Percentiles rank a stretch among this genome's conserved stretches.
These are phyloP conservation scores for Fusarium protoensiforme DNA, from an alignment of 2,329 filamentous ascomycete genomes.

Conservation along the genomic window DNA sequence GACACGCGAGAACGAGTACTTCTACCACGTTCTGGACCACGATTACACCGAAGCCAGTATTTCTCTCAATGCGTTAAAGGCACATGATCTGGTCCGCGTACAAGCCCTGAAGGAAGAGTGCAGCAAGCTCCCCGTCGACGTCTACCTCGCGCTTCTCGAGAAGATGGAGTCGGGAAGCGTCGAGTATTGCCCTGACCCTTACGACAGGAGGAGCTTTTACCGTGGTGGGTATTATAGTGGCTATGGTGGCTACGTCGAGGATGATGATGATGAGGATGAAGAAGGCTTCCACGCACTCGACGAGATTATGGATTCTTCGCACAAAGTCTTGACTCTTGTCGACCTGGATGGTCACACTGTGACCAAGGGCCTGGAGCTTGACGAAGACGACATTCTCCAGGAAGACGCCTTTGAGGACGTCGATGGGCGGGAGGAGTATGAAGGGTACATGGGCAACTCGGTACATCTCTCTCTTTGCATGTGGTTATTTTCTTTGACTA, in stretches of 20 bases:
- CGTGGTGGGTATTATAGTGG: background rate
- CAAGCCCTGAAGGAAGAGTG: conserved; percentile 41
- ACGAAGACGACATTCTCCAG: conserved; percentile 37
- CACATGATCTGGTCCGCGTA: conserved; percentile 39
- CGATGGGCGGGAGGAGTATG: conserved; percentile 36
- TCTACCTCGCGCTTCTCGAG: conserved; percentile 49
- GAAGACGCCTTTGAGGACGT: conserved; percentile 30
- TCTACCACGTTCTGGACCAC: conserved; percentile 49
- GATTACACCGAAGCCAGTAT: conserved; percentile 48
- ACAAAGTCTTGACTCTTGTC: conserved; percentile 40
- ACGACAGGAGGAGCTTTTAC: background rate
- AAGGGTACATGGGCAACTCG: conserved; percentile 43
- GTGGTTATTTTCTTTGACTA: background rate
- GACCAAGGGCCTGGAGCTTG: conserved; percentile 18
- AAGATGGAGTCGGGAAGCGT: conserved; percentile 39
- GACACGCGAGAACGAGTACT: background rate
- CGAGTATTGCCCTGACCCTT: conserved; percentile 5
- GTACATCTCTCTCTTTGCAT: conserved; percentile 23
- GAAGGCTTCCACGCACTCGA: conserved; percentile 24
- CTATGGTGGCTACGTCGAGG: background rate
- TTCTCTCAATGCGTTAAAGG: conserved; percentile 44
- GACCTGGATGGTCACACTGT: conserved; percentile 42
- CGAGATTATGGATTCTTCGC: conserved; percentile 1
- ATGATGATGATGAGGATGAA: background rate
- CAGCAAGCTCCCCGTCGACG: conserved; percentile 40